Evolutionary conservation across 179 eudicot genomes (phyloP).

Genomic region (Spinacia oleracea): DNA sequence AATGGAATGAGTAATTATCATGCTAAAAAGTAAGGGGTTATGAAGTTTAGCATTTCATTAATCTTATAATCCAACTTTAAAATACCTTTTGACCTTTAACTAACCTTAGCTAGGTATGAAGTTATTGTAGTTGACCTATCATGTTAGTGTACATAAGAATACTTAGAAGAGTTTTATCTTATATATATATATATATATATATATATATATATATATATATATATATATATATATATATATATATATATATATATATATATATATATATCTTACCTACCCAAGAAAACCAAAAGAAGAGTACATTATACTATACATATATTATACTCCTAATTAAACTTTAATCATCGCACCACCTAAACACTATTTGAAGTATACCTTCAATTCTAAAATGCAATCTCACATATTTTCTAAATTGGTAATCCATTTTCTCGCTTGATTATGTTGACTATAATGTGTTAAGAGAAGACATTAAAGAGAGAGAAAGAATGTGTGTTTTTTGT

Average conservation of each 20-base stretch:
- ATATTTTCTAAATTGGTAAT: slow-evolving; percentile 7
- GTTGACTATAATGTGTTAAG: slow-evolving; percentile 35
- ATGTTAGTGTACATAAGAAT: too few relatives aligned
- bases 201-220: too few relatives aligned
- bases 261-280: too few relatives aligned
- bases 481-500: neutral
- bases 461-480: neutral
- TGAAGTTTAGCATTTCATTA: neutral
- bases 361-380: slow-evolving; percentile 15
- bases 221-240: too few relatives aligned
- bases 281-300: too few relatives aligned
- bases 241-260: too few relatives aligned
- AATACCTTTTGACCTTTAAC: slow-evolving; percentile 13
- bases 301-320: neutral
- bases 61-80: neutral
- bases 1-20: neutral
- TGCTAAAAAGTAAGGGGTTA: neutral
- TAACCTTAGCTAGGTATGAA: slow-evolving; percentile 7
- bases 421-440: slow-evolving; percentile 27
- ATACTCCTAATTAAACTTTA: neutral
- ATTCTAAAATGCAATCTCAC: neutral
- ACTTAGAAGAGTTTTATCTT: too few relatives aligned
- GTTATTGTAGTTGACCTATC: neutral
- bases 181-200: too few relatives aligned
- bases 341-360: neutral